These are phyloP conservation scores for Protomyces macrosporus DNA, from an alignment of 1,139 yeast species.

Conservation along the genomic window DNA sequence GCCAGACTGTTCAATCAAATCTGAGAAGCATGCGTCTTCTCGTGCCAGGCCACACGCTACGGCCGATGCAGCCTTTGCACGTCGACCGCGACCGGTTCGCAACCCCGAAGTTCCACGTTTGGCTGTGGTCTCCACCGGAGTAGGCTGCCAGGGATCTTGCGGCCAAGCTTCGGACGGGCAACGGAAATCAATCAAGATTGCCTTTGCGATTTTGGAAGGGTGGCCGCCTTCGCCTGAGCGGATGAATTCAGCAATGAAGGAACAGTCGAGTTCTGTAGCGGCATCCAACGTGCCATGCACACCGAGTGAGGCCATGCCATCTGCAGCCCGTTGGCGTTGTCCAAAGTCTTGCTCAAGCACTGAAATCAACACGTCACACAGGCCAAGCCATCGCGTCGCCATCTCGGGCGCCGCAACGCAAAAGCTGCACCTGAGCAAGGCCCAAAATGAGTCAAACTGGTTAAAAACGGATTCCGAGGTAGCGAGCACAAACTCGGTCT, in stretches of 20 bases:
- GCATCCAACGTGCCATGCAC: neutral
- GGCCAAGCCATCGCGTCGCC: neutral
- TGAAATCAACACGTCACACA: neutral
- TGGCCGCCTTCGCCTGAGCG: neutral
- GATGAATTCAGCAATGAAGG: neutral
- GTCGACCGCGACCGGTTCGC: neutral
- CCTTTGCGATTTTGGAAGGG: neutral
- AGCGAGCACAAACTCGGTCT: constrained; percentile 3
- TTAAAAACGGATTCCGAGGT: constrained; percentile 6
- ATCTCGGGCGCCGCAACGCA: neutral
- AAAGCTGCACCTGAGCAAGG: neutral
- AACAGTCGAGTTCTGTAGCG: neutral
- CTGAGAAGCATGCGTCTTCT: neutral
- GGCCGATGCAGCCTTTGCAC: neutral
- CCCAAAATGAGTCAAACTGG: constrained; percentile 5
- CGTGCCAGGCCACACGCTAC: neutral
- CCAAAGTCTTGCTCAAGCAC: neutral
- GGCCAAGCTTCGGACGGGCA: neutral
- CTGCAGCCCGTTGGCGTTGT: neutral
- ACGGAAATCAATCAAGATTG: neutral
- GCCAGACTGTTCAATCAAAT: neutral
- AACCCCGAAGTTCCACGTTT: too few relatives aligned
- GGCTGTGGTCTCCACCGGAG: neutral
- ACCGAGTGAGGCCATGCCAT: neutral
- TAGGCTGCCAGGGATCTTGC: neutral